These are phyloP conservation scores for Brassica nigra DNA, from an alignment of 345 rosid species.

Conservation along the genomic window DNA sequence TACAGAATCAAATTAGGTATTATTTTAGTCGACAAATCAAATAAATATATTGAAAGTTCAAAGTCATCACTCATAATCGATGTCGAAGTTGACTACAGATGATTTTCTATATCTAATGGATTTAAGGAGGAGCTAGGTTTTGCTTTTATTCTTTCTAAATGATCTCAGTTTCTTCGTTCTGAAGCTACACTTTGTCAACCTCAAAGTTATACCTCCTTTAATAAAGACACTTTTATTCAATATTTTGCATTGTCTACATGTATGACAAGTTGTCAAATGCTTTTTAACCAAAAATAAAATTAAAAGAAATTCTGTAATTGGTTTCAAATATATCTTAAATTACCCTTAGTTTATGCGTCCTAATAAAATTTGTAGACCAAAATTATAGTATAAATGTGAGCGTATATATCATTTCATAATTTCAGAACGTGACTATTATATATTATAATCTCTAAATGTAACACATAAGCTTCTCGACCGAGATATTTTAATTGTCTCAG, in stretches of 20 bases:
- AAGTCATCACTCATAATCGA: constrained; percentile 39
- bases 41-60: constrained; percentile 20
- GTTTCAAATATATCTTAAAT: constrained; percentile 23
- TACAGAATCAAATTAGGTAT: constrained; percentile 20
- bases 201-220: constrained; percentile 37
- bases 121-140: constrained; percentile 33
- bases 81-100: constrained; percentile 38
- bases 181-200: constrained; percentile 48
- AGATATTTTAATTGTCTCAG: background rate
- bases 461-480: background rate
- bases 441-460: background rate
- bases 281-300: constrained; percentile 10
- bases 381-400: constrained; percentile 13
- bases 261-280: constrained; percentile 28
- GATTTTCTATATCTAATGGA: constrained; percentile 24
- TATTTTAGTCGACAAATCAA: background rate
- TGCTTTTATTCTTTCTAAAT: constrained; percentile 40
- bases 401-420: background rate
- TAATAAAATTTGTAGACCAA: background rate
- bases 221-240: constrained; percentile 31
- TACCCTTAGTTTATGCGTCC: background rate
- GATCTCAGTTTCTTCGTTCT: constrained; percentile 42
- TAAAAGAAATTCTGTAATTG: constrained; percentile 3
- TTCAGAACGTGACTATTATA: constrained; percentile 2
- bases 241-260: background rate